Percentiles rank a stretch among this genome's conserved stretches.
These are phyloP conservation scores for Sclerotiophoma versabilis DNA, from an alignment of 2,329 filamentous ascomycete genomes.

Conservation along the genomic window DNA sequence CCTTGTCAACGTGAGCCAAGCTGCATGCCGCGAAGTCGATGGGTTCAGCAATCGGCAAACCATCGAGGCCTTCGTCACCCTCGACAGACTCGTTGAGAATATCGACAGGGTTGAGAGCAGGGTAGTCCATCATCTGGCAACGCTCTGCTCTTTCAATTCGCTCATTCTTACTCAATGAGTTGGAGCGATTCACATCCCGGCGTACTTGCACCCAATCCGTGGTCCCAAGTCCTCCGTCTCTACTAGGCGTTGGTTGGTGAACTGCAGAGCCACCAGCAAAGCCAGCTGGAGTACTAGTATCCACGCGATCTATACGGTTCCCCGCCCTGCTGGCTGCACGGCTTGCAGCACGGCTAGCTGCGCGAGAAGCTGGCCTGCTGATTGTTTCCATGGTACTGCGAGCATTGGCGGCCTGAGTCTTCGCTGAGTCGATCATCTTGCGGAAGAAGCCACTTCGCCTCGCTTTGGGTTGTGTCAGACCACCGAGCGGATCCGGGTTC, in stretches of 20 bases:
- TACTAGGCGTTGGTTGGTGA: slow-evolving; percentile 54
- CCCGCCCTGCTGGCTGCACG: slow-evolving; percentile 47
- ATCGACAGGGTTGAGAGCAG: slow-evolving; percentile 87
- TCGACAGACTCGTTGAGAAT: slow-evolving; percentile 84
- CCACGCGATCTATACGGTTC: slow-evolving; percentile 31
- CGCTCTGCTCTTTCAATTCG: slow-evolving; percentile 82
- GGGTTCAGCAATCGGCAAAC: slow-evolving; percentile 79
- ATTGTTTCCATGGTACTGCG: slow-evolving; percentile 76
- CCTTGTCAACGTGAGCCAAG: slow-evolving; percentile 91
- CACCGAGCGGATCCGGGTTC: slow-evolving; percentile 74
- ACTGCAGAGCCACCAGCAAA: slow-evolving; percentile 59
- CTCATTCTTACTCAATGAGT: slow-evolving; percentile 90
- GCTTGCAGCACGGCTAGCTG: slow-evolving; percentile 49
- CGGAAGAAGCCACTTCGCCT: slow-evolving; percentile 89
- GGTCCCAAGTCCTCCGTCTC: slow-evolving; percentile 73
- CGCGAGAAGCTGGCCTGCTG: slow-evolving; percentile 53
- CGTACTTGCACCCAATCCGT: slow-evolving; percentile 98
- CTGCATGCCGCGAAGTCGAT: slow-evolving; percentile 83
- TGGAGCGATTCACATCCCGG: slow-evolving; percentile 93
- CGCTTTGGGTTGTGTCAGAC: slow-evolving; percentile 77
- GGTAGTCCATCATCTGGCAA: slow-evolving; percentile 93
- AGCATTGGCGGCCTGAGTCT: slow-evolving; percentile 89
- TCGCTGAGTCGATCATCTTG: slow-evolving; percentile 92
- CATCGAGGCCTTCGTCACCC: slow-evolving; percentile 88
- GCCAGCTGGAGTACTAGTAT: slow-evolving; percentile 56